Base-by-base conservation (phyloP, 78 protist genomes). In the Tieghemostelium lacteum region DNA sequence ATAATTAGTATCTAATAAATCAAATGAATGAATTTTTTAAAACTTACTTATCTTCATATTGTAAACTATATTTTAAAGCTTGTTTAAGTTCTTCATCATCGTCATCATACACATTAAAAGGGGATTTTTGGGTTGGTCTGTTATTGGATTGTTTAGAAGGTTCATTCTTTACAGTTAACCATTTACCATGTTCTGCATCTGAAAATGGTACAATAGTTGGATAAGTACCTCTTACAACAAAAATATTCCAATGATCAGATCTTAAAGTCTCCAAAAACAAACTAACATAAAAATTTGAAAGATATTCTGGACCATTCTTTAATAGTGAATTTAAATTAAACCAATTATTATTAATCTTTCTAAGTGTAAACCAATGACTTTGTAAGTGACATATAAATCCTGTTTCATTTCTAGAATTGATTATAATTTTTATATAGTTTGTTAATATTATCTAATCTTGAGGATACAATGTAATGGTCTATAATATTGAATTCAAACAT, bases 331-430 rank as follows among this genome's bases (percentile, higher is more conserved):
- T 87, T 16, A 85, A 16, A 77, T 93, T 76, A 37, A 70, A 85
- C 85, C 80, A 93, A 22, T 45, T 52, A 1, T 66, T 66, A 7
- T 70, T 14, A 22, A 93, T 69, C 52, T 67, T 73, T 31, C 95
- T 33, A 1, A 93, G 19, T 39, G 95, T 60, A 57, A 93, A 77
- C 95, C 95, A 93, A 64, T 93, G 95, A 2, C 45, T 17, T n/a
- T 0, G 1, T 49, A 86, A 16, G 45, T 87, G 85, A 65, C 94
- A 80, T 34, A 75, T 66, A 40, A 74, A 72, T 19, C 67, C 75
- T n/a, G 73, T 24, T 49, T 93, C 86, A 14, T 50, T 52, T 29
- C 77, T 71, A 28, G 2, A 16, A 24, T 22, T 65, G 8, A 39
- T 33, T 10, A 28, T 34, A 54, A 14, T 16, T 22, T 52, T 22